Percentiles rank a stretch among this genome's conserved stretches.
Evolutionary conservation across 2,329 filamentous ascomycete species (phyloP).

Genomic region (Salinomyces thailandicus): DNA sequence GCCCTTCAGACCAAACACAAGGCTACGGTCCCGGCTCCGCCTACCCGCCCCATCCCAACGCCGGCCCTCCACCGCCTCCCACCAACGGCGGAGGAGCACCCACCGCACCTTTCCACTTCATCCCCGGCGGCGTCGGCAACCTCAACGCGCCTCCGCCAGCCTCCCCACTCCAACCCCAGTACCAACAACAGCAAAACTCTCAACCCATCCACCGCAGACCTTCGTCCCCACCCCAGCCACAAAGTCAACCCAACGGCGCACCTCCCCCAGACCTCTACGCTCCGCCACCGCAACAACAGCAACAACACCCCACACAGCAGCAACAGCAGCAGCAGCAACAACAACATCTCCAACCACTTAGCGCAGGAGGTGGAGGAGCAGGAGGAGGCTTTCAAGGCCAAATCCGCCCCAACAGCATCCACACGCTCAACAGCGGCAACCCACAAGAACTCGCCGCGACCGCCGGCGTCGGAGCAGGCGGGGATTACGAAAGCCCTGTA

Average conservation of each 20-base stretch:
- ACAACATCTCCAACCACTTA: slow-evolving; percentile 13
- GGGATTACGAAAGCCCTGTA: slow-evolving; percentile 37
- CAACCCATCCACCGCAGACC: no score
- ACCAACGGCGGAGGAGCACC: slow-evolving; percentile 9
- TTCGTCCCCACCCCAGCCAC: no score
- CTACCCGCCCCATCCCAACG: slow-evolving; percentile 18
- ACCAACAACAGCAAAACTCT: slow-evolving; percentile 17
- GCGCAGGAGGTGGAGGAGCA: not conserved
- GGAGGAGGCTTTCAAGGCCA: slow-evolving; percentile 21
- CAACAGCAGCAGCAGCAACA: slow-evolving; percentile 22
- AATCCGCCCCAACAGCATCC: slow-evolving; percentile 30
- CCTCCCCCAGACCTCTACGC: no score
- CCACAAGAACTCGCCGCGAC: slow-evolving; percentile 39
- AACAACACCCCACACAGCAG: slow-evolving; percentile 5
- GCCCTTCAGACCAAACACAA: slow-evolving; percentile 17
- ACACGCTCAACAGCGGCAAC: slow-evolving; percentile 28
- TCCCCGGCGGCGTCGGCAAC: slow-evolving; percentile 12
- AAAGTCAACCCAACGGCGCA: no score
- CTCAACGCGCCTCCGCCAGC: not conserved
- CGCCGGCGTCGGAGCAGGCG: no score
- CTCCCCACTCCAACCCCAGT: not conserved
- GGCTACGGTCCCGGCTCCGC: slow-evolving; percentile 2
- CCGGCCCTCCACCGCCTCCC: slow-evolving; percentile 12
- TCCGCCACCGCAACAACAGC: slow-evolving; percentile 12
- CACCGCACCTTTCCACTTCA: slow-evolving; percentile 29